Conservation (phyloP, 2,329 filamentous ascomycete genomes). For the Arthrinium puccinioides region DNA sequence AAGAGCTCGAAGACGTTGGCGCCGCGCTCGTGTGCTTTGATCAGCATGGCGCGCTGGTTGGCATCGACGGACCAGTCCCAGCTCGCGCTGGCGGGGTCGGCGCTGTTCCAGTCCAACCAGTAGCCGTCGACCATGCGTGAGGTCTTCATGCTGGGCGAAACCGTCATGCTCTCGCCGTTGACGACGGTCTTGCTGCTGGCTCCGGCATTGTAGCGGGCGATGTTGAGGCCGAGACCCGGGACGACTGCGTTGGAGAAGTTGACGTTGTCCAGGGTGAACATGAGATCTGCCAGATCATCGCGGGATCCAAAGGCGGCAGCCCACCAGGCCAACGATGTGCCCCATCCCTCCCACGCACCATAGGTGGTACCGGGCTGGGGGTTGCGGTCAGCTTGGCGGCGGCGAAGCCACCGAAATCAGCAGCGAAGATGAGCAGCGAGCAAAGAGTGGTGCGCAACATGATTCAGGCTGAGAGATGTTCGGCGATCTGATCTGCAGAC, state of each 20-base stretch:
- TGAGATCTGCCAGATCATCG: constrained; percentile 31
- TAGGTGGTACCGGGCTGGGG: constrained; percentile 24
- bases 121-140: constrained; percentile 32
- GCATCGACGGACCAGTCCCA: constrained; percentile 34
- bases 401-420: too few species aligned
- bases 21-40: constrained; percentile 26
- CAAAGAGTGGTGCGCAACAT: too few species aligned
- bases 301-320: constrained; percentile 30
- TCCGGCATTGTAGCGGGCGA: constrained; percentile 35
- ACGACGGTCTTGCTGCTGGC: constrained; percentile 28
- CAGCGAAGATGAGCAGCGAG: too few species aligned
- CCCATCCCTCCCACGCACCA: constrained; percentile 37
- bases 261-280: constrained; percentile 28
- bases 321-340: constrained; percentile 36
- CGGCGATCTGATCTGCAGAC: too few species aligned
- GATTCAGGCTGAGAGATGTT: too few species aligned
- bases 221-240: constrained; percentile 33
- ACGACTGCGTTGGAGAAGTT: constrained; percentile 20
- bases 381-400: constrained; percentile 22
- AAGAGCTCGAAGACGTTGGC: constrained; percentile 36
- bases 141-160: constrained; percentile 27
- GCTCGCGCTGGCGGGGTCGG: constrained; percentile 24
- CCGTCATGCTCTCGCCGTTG: constrained; percentile 24
- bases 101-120: constrained; percentile 30
- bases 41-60: constrained; percentile 30